Conservation (phyloP, 305 asterid species). For the Rubia tinctorum region DNA sequence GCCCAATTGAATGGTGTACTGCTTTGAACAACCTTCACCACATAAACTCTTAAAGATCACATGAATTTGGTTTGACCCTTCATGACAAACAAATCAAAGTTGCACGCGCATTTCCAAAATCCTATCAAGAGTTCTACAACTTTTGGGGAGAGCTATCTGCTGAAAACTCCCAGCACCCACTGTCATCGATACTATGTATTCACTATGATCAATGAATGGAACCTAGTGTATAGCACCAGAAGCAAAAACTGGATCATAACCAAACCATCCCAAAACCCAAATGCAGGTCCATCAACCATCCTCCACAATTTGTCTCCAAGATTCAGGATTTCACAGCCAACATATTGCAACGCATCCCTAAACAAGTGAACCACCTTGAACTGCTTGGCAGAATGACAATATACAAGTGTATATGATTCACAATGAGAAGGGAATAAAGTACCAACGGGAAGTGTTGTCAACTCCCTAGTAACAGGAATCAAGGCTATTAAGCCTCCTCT, state of each 20-base stretch:
- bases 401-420: constrained; percentile 51
- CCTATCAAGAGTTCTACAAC: constrained; percentile 28
- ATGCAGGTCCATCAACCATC: constrained; percentile 40
- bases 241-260: constrained; percentile 30
- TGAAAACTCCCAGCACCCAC: constrained; percentile 37
- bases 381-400: constrained; percentile 18
- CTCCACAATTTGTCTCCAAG: constrained; percentile 41
- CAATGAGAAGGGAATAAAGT: constrained; percentile 21
- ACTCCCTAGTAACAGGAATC: constrained; percentile 46
- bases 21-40: constrained; percentile 37
- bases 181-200: constrained; percentile 39
- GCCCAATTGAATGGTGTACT: constrained; percentile 26
- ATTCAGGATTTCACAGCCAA: constrained; percentile 43
- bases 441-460: constrained; percentile 37
- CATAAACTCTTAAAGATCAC: constrained; percentile 38
- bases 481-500: constrained; percentile 35
- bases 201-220: constrained; percentile 29
- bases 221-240: constrained; percentile 44
- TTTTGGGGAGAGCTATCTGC: constrained; percentile 31
- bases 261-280: constrained; percentile 27
- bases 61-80: constrained; percentile 19
- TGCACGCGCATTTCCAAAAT: constrained; percentile 34
- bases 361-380: constrained; percentile 57
- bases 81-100: constrained; percentile 36
- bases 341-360: constrained; percentile 25